Percentiles rank a stretch among this genome's conserved stretches.
Conservation (phyloP, 2,329 filamentous ascomycete genomes). For the Parafenestella ontariensis region DNA sequence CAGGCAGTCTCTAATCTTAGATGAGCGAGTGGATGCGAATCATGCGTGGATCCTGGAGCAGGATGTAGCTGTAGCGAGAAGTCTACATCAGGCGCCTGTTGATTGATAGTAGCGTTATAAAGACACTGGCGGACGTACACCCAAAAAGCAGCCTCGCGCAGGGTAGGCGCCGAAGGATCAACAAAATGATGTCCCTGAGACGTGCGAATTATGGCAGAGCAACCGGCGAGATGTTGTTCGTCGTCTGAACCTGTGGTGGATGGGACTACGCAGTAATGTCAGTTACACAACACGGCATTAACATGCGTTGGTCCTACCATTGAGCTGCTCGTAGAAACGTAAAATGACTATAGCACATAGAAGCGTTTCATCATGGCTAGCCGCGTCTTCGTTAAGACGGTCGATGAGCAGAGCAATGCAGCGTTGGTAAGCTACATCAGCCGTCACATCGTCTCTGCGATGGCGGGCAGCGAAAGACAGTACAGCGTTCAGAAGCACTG, state of each 20-base stretch:
- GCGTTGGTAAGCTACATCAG: conserved; percentile 34
- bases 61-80: conserved; percentile 36
- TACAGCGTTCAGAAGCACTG: conserved; percentile 39
- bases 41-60: conserved; percentile 26
- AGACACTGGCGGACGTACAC: conserved; percentile 44
- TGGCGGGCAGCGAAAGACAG: conserved; percentile 40
- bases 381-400: conserved; percentile 31
- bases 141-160: conserved; percentile 44
- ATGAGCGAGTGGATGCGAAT: conserved; percentile 32
- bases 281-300: conserved; percentile 1
- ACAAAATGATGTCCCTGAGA: conserved; percentile 36
- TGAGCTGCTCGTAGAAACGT: conserved; percentile 43
- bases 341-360: conserved; percentile 43
- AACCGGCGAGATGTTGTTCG: conserved; percentile 39
- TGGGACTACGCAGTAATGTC: conserved; percentile 22
- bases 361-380: conserved; percentile 37
- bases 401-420: conserved; percentile 42
- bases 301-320: conserved; percentile 17
- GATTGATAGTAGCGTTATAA: conserved; percentile 42
- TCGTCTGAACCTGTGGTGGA: conserved; percentile 37
- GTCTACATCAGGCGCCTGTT: conserved; percentile 40
- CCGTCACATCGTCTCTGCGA: conserved; percentile 23
- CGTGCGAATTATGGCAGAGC: conserved; percentile 39
- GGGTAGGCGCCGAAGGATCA: conserved; percentile 41
- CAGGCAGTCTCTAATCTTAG: conserved; percentile 41